Conservation (phyloP, 176 grass and related monocot genomes). For the Thinopyrum elongatum region DNA sequence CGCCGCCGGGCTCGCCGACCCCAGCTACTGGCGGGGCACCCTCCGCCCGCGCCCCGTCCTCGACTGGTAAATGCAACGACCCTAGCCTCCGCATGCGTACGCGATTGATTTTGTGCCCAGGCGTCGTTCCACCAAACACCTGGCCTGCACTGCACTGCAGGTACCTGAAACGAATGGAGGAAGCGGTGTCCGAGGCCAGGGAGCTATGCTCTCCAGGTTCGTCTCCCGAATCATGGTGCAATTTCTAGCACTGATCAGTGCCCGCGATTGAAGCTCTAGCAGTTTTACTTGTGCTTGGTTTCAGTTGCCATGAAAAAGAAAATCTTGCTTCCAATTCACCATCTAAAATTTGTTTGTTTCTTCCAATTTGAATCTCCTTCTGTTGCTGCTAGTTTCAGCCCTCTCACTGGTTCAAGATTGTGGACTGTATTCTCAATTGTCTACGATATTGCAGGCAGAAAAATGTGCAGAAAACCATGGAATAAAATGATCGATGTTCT, state of each 20-base stretch:
- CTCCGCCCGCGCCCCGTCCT: constrained; percentile 77
- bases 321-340: not conserved
- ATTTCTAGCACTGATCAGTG: not conserved
- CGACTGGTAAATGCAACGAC: constrained; percentile 41
- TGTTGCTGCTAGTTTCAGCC: not conserved
- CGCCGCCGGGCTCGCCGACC: constrained; percentile 65
- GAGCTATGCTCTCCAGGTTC: constrained; percentile 43
- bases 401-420: not conserved
- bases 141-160: constrained; percentile 17
- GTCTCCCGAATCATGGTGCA: not conserved
- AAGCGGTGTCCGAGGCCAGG: constrained; percentile 64
- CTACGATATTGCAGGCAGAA: no score
- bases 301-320: not conserved
- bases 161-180: constrained; percentile 76
- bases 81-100: no score
- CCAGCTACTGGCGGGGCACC: constrained; percentile 79
- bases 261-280: not conserved
- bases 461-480: not conserved
- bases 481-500: not conserved
- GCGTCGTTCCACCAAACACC: not conserved
- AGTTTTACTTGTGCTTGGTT: not conserved
- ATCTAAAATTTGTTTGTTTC: not conserved
- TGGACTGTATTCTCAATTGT: not conserved
- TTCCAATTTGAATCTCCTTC: not conserved
- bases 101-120: no score